phyloP scores from a whole-genome alignment of 2,329 filamentous ascomycete genomes.

The Bipolaris victoriae region DNA sequence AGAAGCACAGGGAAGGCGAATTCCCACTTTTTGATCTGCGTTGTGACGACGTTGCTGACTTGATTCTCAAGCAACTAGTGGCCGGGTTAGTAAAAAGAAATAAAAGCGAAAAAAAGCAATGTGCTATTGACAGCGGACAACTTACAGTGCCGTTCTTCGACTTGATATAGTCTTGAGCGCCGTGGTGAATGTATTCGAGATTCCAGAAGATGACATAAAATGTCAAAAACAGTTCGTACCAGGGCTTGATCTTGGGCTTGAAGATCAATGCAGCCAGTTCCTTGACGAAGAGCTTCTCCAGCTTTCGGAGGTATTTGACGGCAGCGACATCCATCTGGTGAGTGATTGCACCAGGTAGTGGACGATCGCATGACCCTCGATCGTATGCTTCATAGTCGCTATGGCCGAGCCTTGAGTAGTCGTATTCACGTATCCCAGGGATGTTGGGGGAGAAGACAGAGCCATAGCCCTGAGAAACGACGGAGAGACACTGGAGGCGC shows the following conservation, averaged over 20 bases:
- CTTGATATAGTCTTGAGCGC: slow-evolving; percentile 43
- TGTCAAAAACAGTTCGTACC: slow-evolving; percentile 46
- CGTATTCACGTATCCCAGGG: slow-evolving; percentile 41
- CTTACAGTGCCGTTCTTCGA: slow-evolving; percentile 47
- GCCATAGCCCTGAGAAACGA: slow-evolving; percentile 49
- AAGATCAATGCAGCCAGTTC: slow-evolving; percentile 39
- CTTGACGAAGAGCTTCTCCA: slow-evolving; percentile 41
- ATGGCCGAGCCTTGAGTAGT: slow-evolving; percentile 38
- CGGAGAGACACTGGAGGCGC: slow-evolving; percentile 43
- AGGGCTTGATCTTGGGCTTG: slow-evolving; percentile 44
- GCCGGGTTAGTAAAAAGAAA: slow-evolving; percentile 19
- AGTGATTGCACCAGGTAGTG: slow-evolving; percentile 44
- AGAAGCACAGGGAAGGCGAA: slow-evolving; percentile 40
- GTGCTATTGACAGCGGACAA: background rate
- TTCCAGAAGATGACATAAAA: slow-evolving; percentile 48
- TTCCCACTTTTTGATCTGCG: slow-evolving; percentile 46
- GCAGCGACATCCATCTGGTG: slow-evolving; percentile 48
- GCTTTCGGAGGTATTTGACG: slow-evolving; percentile 39
- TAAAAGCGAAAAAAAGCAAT: background rate
- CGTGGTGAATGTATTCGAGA: slow-evolving; percentile 45
- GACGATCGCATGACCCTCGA: slow-evolving; percentile 40
- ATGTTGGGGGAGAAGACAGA: slow-evolving; percentile 40
- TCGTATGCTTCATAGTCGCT: slow-evolving; percentile 47
- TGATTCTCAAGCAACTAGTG: slow-evolving; percentile 38
- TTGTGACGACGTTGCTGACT: slow-evolving; percentile 42